These are phyloP conservation scores for Xylaria curta DNA, from an alignment of 495 filamentous ascomycete species.

Conservation along the genomic window DNA sequence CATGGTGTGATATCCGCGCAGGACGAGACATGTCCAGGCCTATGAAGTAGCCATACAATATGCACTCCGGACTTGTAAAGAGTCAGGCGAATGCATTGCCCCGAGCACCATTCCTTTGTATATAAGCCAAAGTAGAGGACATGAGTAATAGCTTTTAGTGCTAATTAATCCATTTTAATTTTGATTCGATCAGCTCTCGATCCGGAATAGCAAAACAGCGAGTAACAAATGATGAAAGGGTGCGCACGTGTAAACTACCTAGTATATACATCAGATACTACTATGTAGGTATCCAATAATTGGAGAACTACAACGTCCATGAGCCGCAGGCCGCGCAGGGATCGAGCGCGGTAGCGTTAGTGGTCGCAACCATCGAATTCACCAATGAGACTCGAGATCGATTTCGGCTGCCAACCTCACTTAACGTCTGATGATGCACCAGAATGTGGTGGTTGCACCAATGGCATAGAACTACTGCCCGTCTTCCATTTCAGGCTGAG, in stretches of 20 bases:
- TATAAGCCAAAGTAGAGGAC: neutral
- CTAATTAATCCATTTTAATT: no score
- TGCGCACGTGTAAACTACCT: constrained; percentile 15
- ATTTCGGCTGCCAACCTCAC: constrained; percentile 19
- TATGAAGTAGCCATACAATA: neutral
- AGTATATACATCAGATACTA: neutral
- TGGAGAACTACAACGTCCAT: constrained; percentile 9
- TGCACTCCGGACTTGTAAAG: constrained; percentile 2
- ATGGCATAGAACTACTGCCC: neutral
- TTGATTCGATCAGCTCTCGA: neutral
- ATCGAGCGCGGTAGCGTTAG: constrained; percentile 2
- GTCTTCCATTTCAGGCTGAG: constrained; percentile 4
- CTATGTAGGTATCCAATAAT: constrained; percentile 1
- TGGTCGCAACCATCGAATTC: constrained; percentile 12
- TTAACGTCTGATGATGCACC: constrained; percentile 12
- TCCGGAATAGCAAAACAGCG: neutral
- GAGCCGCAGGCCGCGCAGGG: constrained; percentile 23
- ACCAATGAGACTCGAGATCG: constrained; percentile 16
- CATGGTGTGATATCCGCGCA: constrained; percentile 14
- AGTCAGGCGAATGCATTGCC: neutral
- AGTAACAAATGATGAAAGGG: neutral
- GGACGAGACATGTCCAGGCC: neutral
- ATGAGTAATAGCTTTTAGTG: no score
- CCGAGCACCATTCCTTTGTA: neutral
- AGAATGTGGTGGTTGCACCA: neutral